Conservation (phyloP, 2,329 filamentous ascomycete species). For the Neofusicoccum ribis region DNA sequence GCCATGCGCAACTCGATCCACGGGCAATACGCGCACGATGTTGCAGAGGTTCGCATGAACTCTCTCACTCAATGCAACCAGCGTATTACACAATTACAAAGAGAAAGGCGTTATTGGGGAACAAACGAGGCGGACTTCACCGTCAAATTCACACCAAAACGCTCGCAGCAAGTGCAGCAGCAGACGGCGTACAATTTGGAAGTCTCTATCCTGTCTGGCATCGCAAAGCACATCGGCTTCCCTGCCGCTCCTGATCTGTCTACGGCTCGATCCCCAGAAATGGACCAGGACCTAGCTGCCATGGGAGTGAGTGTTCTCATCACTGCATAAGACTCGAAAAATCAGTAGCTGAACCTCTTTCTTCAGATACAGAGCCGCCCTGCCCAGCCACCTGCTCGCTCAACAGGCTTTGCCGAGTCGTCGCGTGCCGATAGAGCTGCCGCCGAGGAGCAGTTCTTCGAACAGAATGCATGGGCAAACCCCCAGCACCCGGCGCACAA, state of each 20-base stretch:
- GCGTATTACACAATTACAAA: slow-evolving; percentile 90
- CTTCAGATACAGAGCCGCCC: background rate
- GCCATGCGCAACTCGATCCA: slow-evolving; percentile 18
- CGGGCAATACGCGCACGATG: slow-evolving; percentile 29
- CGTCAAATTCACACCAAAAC: slow-evolving; percentile 75
- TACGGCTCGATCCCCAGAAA: slow-evolving; percentile 68
- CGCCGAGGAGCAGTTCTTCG: slow-evolving; percentile 82
- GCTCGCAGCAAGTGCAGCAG: slow-evolving; percentile 75
- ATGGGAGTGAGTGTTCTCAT: slow-evolving; percentile 70
- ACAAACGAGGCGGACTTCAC: slow-evolving; percentile 80
- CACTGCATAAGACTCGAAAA: background rate
- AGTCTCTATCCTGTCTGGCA: slow-evolving; percentile 83
- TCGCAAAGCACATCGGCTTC: slow-evolving; percentile 95
- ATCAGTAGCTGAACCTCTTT: slow-evolving; percentile 1
- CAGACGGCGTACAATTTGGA: slow-evolving; percentile 93
- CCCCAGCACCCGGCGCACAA: slow-evolving; percentile 60
- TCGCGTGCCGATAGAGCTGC: slow-evolving; percentile 53
- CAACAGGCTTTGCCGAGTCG: slow-evolving; percentile 30
- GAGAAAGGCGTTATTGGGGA: slow-evolving; percentile 76
- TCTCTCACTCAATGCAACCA: slow-evolving; percentile 79
- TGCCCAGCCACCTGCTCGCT: background rate
- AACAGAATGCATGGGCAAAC: slow-evolving; percentile 90
- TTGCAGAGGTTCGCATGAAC: slow-evolving; percentile 79
- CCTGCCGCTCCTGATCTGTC: slow-evolving; percentile 87
- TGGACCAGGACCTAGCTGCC: slow-evolving; percentile 83